Conservation (phyloP, 345 rosid species). For the Citrus maxima region DNA sequence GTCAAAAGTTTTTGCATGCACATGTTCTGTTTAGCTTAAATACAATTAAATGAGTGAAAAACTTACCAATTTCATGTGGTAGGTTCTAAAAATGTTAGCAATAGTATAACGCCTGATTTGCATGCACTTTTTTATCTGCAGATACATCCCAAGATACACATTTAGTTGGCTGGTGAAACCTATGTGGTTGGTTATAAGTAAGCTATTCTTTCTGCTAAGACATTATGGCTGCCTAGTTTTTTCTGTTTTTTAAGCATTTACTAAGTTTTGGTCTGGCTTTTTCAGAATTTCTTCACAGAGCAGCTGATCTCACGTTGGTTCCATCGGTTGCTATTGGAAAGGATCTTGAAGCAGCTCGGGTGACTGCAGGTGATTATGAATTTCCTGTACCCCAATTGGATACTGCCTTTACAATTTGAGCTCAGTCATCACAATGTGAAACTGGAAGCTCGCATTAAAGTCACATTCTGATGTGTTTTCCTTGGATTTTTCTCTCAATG, state of each 20-base stretch:
- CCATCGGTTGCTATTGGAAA: conserved; percentile 89
- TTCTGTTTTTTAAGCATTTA: conserved; percentile 8
- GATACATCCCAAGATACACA: conserved; percentile 96
- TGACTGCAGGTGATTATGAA: conserved; percentile 69
- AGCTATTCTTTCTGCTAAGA: conserved; percentile 11
- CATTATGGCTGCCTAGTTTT: background rate
- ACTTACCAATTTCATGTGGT: background rate
- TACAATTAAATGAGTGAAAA: conserved; percentile 1
- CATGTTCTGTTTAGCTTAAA: background rate
- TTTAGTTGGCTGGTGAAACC: conserved; percentile 97
- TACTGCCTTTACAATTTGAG: conserved; percentile 2
- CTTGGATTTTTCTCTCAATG: background rate
- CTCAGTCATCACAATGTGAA: background rate
- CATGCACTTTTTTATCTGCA: conserved; percentile 30
- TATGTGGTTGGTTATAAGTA: conserved; percentile 97
- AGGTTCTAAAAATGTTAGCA: background rate
- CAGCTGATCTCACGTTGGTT: conserved; percentile 95
- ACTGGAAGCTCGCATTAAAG: background rate
- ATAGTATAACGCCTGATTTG: background rate
- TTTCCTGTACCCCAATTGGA: background rate
- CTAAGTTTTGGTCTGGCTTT: conserved; percentile 1
- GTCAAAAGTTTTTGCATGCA: background rate
- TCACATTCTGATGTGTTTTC: background rate
- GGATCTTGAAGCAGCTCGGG: conserved; percentile 82
- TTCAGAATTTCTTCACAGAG: conserved; percentile 95